Percentiles rank a stretch among this genome's conserved stretches.
These are phyloP conservation scores for Chrysosporium keratinophilum DNA, from an alignment of 2,329 filamentous ascomycete species.

Conservation along the genomic window DNA sequence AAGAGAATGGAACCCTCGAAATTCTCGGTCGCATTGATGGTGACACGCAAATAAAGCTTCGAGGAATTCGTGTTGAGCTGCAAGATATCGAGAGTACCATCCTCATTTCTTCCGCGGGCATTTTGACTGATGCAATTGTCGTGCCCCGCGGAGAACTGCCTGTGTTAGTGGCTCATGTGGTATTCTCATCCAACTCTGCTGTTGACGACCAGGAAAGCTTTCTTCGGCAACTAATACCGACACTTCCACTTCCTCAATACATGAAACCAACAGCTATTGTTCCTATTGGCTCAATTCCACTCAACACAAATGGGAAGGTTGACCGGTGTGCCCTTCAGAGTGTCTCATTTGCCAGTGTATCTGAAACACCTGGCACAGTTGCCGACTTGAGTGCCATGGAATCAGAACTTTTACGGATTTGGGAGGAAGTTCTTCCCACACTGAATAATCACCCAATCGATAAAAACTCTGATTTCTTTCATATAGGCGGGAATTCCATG, in stretches of 20 bases:
- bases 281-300: conserved; percentile 8
- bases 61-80: conserved; percentile 50
- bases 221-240: neutral
- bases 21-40: conserved; percentile 40
- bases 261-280: conserved; percentile 13
- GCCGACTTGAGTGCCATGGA: conserved; percentile 3
- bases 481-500: conserved; percentile 24
- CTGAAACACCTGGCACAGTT: neutral
- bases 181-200: neutral
- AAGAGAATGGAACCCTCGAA: neutral
- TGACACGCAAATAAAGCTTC: conserved; percentile 52
- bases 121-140: neutral
- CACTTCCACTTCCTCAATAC: conserved; percentile 13
- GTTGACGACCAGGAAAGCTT: neutral
- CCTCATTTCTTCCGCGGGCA: neutral
- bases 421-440: conserved; percentile 2
- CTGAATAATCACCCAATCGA: neutral
- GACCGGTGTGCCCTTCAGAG: conserved; percentile 8
- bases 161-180: conserved; percentile 1
- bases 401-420: neutral
- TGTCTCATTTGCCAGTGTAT: conserved; percentile 8
- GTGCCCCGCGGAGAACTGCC: neutral
- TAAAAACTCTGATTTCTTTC: conserved; percentile 18
- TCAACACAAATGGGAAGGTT: conserved; percentile 10
- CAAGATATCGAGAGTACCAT: conserved; percentile 8